These are phyloP conservation scores for Lupinus albus DNA, from an alignment of 306 rosid species.

Conservation along the genomic window DNA sequence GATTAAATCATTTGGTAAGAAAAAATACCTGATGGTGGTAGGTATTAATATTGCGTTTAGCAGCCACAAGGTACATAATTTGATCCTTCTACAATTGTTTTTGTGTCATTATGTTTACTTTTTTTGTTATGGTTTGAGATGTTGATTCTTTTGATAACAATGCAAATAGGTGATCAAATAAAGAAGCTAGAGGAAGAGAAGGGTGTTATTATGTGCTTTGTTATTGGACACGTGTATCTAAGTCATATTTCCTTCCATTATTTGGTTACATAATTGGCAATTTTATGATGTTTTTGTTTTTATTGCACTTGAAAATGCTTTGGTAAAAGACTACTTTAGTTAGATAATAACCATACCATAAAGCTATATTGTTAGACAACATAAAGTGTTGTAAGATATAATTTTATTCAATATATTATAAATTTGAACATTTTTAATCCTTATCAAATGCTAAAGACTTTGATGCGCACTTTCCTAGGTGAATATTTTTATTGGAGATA, in stretches of 20 bases:
- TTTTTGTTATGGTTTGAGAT: conserved; percentile 38
- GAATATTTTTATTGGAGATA: conserved; percentile 15
- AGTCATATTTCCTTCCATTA: conserved; percentile 24
- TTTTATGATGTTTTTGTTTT: conserved; percentile 2
- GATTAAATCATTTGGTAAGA: no score
- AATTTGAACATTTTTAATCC: conserved; percentile 16
- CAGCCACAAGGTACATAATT: conserved; percentile 79
- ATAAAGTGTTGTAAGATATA: background rate
- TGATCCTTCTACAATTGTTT: background rate
- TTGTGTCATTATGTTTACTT: background rate
- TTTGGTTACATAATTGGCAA: conserved; percentile 10
- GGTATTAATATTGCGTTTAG: no score
- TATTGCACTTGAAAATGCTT: conserved; percentile 3
- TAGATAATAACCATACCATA: background rate
- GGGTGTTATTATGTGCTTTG: conserved; percentile 88
- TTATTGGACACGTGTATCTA: conserved; percentile 89
- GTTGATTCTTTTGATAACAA: conserved; percentile 46
- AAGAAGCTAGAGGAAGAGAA: conserved; percentile 97
- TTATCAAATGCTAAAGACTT: conserved; percentile 76
- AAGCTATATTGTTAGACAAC: conserved; percentile 2
- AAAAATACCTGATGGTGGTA: conserved; percentile 85
- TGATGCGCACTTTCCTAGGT: conserved; percentile 98
- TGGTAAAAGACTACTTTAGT: background rate
- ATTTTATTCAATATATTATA: conserved; percentile 22
- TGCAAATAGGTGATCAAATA: conserved; percentile 77